A percentile compares a stretch with the other conserved stretches of the same genome.
These are phyloP conservation scores for Populus trichocarpa DNA, from an alignment of 441 rosid species.

Conservation along the genomic window DNA sequence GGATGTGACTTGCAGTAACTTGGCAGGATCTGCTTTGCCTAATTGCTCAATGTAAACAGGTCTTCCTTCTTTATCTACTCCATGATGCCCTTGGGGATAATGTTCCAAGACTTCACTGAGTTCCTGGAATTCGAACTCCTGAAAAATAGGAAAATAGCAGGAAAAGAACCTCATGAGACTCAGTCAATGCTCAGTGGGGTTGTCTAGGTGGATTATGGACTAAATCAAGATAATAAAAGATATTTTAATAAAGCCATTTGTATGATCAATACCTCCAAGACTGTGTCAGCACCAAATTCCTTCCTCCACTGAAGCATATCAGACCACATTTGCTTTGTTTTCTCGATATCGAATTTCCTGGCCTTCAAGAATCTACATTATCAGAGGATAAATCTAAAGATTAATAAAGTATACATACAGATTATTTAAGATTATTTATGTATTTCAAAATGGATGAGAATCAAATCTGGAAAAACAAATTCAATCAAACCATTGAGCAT, in stretches of 20 bases:
- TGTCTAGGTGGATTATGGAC: neutral
- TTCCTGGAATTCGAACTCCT: constrained; percentile 83
- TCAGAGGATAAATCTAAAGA: constrained; percentile 10
- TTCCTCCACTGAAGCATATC: constrained; percentile 85
- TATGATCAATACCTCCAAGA: constrained; percentile 49
- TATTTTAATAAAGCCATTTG: neutral
- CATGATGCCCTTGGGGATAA: constrained; percentile 93
- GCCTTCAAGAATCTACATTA: constrained; percentile 70
- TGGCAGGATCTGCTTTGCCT: constrained; percentile 72
- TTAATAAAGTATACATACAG: neutral
- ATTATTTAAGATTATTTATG: neutral
- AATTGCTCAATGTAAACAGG: constrained; percentile 83
- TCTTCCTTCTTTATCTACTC: constrained; percentile 82
- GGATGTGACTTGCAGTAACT: constrained; percentile 86
- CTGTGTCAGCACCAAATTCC: constrained; percentile 65
- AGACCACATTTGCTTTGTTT: constrained; percentile 86
- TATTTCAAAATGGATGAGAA: neutral
- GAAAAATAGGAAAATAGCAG: constrained; percentile 2
- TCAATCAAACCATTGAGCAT: neutral
- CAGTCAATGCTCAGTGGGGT: neutral
- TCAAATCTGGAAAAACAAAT: neutral
- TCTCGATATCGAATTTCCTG: constrained; percentile 76
- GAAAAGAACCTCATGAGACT: neutral
- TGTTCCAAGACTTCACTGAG: constrained; percentile 50
- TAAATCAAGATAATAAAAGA: constrained; percentile 4